Evolutionary conservation across 768 basidiomycete species (phyloP).

Genomic region (Termitomyces bulborhizus): DNA sequence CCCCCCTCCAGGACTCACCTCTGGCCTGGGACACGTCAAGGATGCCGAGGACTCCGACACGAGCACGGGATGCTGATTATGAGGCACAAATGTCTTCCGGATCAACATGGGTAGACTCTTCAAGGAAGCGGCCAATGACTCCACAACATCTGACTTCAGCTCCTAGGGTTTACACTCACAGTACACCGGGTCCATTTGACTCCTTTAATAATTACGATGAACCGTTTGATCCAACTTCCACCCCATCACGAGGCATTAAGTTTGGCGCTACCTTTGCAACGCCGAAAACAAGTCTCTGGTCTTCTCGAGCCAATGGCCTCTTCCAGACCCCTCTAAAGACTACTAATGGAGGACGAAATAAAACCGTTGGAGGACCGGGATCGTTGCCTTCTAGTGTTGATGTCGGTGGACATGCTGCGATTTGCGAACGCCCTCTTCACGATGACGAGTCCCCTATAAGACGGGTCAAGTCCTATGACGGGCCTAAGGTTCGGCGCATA

Average conservation of each 20-base stretch:
- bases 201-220: constrained; percentile 33
- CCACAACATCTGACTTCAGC: constrained; percentile 37
- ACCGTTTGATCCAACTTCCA: constrained; percentile 74
- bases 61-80: constrained; percentile 18
- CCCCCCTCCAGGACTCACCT: constrained; percentile 49
- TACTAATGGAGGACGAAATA: constrained; percentile 22
- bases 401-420: constrained; percentile 19
- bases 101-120: constrained; percentile 44
- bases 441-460: constrained; percentile 54
- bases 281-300: constrained; percentile 53
- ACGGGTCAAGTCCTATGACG: constrained; percentile 28
- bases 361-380: constrained; percentile 21
- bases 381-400: constrained; percentile 24
- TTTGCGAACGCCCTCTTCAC: constrained; percentile 19
- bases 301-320: constrained; percentile 32
- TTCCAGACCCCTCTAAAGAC: constrained; percentile 50
- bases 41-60: constrained; percentile 47
- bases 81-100: constrained; percentile 26
- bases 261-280: constrained; percentile 54
- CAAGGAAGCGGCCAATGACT: constrained; percentile 47
- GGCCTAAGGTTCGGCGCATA: constrained; percentile 24
- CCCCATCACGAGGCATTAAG: constrained; percentile 73
- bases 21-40: constrained; percentile 39
- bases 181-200: constrained; percentile 33
- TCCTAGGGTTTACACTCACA: constrained; percentile 30